Conservation (phyloP, 176 grass and related monocot species). For the Themeda triandra region DNA sequence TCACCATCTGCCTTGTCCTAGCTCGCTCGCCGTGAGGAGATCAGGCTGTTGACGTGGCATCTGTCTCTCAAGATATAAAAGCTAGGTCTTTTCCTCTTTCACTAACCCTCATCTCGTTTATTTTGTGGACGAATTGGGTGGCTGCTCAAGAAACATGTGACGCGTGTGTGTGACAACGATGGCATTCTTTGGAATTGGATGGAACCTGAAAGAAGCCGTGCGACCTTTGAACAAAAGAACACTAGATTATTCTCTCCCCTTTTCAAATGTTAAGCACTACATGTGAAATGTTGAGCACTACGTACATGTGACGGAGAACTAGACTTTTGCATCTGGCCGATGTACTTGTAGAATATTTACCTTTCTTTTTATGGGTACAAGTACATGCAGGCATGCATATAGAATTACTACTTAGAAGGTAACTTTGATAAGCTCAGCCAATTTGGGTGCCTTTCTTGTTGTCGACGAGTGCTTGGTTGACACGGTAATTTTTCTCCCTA, state of each 20-base stretch:
- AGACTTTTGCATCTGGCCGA: background rate
- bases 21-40: background rate
- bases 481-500: background rate
- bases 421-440: background rate
- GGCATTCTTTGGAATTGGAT: background rate
- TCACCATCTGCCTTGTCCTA: background rate
- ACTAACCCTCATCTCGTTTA: background rate
- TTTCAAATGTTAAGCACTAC: background rate
- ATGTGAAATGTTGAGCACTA: too few species aligned
- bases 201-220: conserved; percentile 9
- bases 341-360: background rate
- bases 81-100: background rate
- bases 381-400: background rate
- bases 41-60: conserved; percentile 16
- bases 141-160: conserved; percentile 17
- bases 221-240: background rate
- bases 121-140: background rate
- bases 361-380: background rate
- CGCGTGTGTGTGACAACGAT: background rate
- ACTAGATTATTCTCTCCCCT: background rate
- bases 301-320: too few species aligned
- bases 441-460: background rate
- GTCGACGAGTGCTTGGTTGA: background rate
- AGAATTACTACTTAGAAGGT: background rate
- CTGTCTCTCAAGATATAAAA: background rate